Evolutionary conservation across 169 alveolate species (phyloP).

Genomic region (Cystoisospora suis): DNA sequence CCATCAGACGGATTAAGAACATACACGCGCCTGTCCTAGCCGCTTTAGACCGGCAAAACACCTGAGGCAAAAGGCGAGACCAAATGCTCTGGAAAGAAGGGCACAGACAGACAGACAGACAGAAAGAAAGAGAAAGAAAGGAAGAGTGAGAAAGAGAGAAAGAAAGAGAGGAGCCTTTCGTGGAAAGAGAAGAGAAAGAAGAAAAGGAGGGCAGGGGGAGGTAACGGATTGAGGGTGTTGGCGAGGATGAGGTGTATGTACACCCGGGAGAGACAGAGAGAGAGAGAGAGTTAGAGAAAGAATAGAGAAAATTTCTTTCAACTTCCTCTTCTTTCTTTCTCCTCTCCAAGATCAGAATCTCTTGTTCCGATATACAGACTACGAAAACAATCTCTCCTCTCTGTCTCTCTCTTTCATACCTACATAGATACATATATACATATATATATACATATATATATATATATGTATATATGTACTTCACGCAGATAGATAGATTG

Average conservation of each 20-base stretch:
- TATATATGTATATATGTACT: no score
- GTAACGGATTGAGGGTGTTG: neutral
- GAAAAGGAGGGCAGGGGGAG: neutral
- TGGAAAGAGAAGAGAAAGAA: no score
- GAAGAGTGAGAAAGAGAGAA: neutral
- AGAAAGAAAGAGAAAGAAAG: neutral
- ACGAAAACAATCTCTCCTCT: no score
- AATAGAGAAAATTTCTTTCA: neutral
- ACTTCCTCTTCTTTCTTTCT: no score
- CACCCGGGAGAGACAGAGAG: neutral
- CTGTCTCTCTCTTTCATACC: no score
- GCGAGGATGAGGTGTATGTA: neutral
- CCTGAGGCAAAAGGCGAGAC: conserved; percentile 52
- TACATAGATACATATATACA: no score
- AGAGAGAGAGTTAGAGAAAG: neutral
- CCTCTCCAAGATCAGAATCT: no score
- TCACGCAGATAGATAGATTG: no score
- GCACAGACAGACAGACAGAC: neutral
- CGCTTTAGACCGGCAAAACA: conserved; percentile 36
- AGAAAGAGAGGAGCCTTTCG: neutral
- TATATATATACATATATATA: no score
- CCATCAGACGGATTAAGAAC: conserved; percentile 41
- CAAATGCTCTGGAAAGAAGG: neutral
- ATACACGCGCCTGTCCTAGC: conserved; percentile 37
- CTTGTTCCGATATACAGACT: no score